A percentile compares a stretch with the other conserved stretches of the same genome.
Evolutionary conservation across 2,329 filamentous ascomycete species (phyloP).

Genomic region (Graphilbum sp.): DNA sequence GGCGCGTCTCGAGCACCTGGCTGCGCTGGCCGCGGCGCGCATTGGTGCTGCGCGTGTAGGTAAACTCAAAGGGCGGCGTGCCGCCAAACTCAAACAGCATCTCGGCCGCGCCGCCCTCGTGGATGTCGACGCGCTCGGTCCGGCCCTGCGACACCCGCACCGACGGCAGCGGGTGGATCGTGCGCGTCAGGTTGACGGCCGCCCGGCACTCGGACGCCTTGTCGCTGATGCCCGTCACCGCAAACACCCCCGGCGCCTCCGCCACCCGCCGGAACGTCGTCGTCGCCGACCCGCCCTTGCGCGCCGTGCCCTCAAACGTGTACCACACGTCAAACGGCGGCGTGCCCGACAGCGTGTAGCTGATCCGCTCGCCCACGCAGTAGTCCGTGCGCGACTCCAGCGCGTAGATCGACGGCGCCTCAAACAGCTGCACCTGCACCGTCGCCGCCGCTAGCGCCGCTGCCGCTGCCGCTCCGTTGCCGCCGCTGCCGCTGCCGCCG

Average conservation of each 20-base stretch:
- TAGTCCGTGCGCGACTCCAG: conserved; percentile 75
- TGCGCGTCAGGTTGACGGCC: conserved; percentile 59
- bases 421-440: conserved; percentile 82
- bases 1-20: conserved; percentile 74
- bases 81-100: conserved; percentile 93
- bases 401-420: conserved; percentile 79
- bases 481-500: conserved; percentile 32
- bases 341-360: conserved; percentile 79
- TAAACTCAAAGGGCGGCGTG: conserved; percentile 93
- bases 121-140: conserved; percentile 74
- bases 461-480: not conserved
- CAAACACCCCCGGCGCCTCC: conserved; percentile 77
- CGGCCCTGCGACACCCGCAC: conserved; percentile 78
- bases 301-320: conserved; percentile 61
- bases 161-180: conserved; percentile 81
- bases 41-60: conserved; percentile 84
- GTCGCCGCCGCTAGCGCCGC: conserved; percentile 30
- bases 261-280: conserved; percentile 88
- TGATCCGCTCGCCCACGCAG: conserved; percentile 88
- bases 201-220: conserved; percentile 78
- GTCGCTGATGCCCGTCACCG: conserved; percentile 74
- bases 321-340: conserved; percentile 90
- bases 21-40: conserved; percentile 60
- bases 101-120: conserved; percentile 88
- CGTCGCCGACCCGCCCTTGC: conserved; percentile 62